Conservation (phyloP, 164 flowering plant species). For the Akebia trifoliata region DNA sequence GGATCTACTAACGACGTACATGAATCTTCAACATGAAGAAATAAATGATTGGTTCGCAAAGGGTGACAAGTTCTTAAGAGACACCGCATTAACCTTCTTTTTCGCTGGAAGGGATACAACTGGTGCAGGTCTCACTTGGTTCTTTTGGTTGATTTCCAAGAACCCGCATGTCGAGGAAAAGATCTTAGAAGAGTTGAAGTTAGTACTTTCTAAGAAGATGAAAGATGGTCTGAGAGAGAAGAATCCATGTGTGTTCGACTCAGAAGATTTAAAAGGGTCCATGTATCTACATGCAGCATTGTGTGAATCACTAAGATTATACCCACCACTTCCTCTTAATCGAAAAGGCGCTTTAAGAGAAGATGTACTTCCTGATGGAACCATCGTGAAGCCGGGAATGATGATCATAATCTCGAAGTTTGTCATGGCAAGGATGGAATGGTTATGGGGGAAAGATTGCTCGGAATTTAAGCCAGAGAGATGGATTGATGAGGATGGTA, state of each 20-base stretch:
- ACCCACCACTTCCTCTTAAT: constrained; percentile 29
- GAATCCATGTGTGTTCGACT: constrained; percentile 3
- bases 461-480: constrained; percentile 40
- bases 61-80: constrained; percentile 26
- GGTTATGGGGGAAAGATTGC: constrained; percentile 40
- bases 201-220: background rate
- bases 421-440: constrained; percentile 33
- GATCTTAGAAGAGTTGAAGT: constrained; percentile 29
- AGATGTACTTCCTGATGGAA: constrained; percentile 28
- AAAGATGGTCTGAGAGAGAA: constrained; percentile 2
- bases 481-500: constrained; percentile 33
- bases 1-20: constrained; percentile 5
- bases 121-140: constrained; percentile 39
- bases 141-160: constrained; percentile 34
- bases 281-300: constrained; percentile 37
- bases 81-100: constrained; percentile 27
- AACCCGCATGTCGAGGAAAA: constrained; percentile 30
- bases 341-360: constrained; percentile 20
- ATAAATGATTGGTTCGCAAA: background rate
- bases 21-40: background rate
- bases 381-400: constrained; percentile 13
- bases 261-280: constrained; percentile 21
- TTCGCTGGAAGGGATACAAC: constrained; percentile 41
- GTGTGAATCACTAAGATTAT: constrained; percentile 31
- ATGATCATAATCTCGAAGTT: constrained; percentile 23